Percentiles rank a stretch among this genome's conserved stretches.
phyloP scores from a whole-genome alignment of 1,284 basidiomycete species.

The Xanthoconium separans region DNA sequence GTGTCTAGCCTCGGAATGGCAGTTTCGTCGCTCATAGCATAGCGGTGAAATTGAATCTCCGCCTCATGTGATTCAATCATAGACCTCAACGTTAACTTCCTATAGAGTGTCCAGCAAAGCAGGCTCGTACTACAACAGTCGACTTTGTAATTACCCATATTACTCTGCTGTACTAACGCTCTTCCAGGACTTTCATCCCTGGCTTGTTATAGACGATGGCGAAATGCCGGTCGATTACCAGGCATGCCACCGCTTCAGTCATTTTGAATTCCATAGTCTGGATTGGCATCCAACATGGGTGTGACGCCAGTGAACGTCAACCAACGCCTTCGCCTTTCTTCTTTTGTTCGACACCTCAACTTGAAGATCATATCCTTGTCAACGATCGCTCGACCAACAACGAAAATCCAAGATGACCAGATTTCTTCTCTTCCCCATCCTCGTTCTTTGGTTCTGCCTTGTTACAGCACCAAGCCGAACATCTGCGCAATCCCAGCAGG shows the following conservation, averaged over 20 bases:
- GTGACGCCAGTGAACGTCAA: not conserved
- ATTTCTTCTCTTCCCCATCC: conserved; percentile 3
- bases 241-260: not conserved
- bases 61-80: too few species aligned
- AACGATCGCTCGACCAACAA: not conserved
- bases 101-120: too few species aligned
- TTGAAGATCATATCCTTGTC: not conserved
- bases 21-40: too few species aligned
- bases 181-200: too few species aligned
- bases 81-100: too few species aligned
- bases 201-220: not conserved
- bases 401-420: conserved; percentile 13
- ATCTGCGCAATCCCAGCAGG: not conserved
- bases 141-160: too few species aligned
- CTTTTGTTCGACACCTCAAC: not conserved
- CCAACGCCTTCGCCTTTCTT: not conserved
- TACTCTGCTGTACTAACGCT: too few species aligned
- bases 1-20: too few species aligned
- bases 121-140: too few species aligned
- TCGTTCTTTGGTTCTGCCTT: conserved; percentile 15
- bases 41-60: too few species aligned
- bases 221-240: not conserved
- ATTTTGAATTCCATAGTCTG: conserved; percentile 16
- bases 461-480: not conserved
- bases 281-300: conserved; percentile 5